phyloP scores from a whole-genome alignment of 208 protist genomes.

The Leptomonas seymouri region DNA sequence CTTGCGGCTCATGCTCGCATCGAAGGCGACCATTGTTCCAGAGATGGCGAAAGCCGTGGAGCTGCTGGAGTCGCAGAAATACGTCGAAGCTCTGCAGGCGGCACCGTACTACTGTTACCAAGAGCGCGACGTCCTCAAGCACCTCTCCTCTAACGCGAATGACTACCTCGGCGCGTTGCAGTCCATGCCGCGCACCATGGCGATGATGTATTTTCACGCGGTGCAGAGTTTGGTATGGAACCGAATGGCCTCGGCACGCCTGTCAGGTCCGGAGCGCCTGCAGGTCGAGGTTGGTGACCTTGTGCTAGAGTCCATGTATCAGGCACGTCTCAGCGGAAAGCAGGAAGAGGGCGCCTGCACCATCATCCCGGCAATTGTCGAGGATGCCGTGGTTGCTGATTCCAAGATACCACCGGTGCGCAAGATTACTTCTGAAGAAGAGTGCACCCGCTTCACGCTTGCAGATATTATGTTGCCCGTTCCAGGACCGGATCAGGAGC shows the following conservation, averaged over 20 bases:
- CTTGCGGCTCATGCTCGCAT: slow-evolving; percentile 71
- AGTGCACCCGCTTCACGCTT: slow-evolving; percentile 66
- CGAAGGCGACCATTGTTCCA: slow-evolving; percentile 60
- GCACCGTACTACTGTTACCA: slow-evolving; percentile 79
- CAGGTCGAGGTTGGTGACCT: slow-evolving; percentile 79
- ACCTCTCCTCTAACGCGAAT: slow-evolving; percentile 59
- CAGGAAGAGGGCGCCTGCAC: slow-evolving; percentile 9
- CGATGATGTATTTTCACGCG: slow-evolving; percentile 94
- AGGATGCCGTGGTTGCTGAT: background rate
- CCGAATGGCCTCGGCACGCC: slow-evolving; percentile 82
- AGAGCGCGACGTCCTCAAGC: slow-evolving; percentile 85
- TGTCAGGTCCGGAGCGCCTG: slow-evolving; percentile 47
- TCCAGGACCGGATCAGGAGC: slow-evolving; percentile 77
- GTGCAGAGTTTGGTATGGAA: slow-evolving; percentile 96
- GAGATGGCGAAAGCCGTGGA: slow-evolving; percentile 44
- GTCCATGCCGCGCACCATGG: slow-evolving; percentile 82
- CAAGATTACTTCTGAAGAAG: slow-evolving; percentile 63
- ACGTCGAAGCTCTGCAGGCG: slow-evolving; percentile 48
- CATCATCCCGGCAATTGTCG: background rate
- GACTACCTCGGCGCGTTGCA: slow-evolving; percentile 80
- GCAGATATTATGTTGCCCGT: slow-evolving; percentile 91
- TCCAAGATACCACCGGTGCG: slow-evolving; percentile 53
- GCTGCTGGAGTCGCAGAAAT: slow-evolving; percentile 39
- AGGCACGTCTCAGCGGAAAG: slow-evolving; percentile 8
- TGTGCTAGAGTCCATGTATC: slow-evolving; percentile 64